phyloP scores from a whole-genome alignment of 768 basidiomycete species.

The Pleurotus giganteus region DNA sequence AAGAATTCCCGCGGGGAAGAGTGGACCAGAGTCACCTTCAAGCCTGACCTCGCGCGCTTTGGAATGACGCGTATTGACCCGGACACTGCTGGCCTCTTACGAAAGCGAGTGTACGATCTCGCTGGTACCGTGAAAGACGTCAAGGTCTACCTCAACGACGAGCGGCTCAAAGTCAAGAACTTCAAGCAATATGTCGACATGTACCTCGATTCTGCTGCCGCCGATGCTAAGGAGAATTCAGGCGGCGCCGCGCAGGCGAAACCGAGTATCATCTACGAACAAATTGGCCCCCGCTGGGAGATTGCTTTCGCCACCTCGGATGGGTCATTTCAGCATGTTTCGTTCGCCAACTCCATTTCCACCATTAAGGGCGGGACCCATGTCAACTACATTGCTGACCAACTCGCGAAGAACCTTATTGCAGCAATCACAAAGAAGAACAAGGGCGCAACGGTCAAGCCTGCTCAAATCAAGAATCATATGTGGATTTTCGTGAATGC shows the following conservation, averaged over 20 bases:
- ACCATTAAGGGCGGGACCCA: slow-evolving; percentile 97
- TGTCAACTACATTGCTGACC: slow-evolving; percentile 81
- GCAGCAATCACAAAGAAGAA: slow-evolving; percentile 93
- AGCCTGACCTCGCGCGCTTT: slow-evolving; percentile 88
- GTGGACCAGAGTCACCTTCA: slow-evolving; percentile 91
- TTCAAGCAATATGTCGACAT: slow-evolving; percentile 98
- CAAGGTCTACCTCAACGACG: slow-evolving; percentile 92
- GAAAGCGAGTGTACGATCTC: slow-evolving; percentile 95
- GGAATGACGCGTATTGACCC: slow-evolving; percentile 90
- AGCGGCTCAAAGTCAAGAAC: slow-evolving; percentile 86
- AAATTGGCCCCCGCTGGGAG: slow-evolving; percentile 84
- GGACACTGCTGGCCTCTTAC: slow-evolving; percentile 84
- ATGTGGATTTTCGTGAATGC: slow-evolving; percentile 99
- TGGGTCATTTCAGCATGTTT: slow-evolving; percentile 89
- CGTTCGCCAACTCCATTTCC: slow-evolving; percentile 96
- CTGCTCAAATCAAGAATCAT: slow-evolving; percentile 92
- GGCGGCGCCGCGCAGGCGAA: slow-evolving; percentile 81
- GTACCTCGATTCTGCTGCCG: slow-evolving; percentile 78
- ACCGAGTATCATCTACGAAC: slow-evolving; percentile 79
- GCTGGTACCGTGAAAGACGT: slow-evolving; percentile 92
- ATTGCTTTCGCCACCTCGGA: slow-evolving; percentile 94
- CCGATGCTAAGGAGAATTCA: slow-evolving; percentile 63
- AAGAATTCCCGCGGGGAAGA: slow-evolving; percentile 87
- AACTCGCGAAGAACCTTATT: slow-evolving; percentile 83
- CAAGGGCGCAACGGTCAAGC: slow-evolving; percentile 92